phyloP scores from a whole-genome alignment of 202 grass and related monocot genomes.

The Cymbopogon flexuosus region DNA sequence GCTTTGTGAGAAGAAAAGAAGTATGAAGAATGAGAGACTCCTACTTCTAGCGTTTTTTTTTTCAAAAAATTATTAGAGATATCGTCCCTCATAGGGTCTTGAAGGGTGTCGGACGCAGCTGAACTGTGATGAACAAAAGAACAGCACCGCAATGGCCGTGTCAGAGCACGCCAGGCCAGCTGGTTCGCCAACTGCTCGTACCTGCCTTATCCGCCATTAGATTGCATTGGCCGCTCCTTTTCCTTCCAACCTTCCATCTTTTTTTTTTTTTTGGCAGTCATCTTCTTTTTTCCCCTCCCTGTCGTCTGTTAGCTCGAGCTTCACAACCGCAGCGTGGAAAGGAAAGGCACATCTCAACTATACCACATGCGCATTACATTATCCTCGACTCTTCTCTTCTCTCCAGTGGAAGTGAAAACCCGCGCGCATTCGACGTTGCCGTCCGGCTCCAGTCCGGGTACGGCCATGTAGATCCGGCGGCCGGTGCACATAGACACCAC shows the following conservation, averaged over 20 bases:
- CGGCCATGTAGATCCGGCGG: too few relatives aligned
- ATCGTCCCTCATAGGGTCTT: too few relatives aligned
- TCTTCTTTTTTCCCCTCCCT: rapidly evolving
- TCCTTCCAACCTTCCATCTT: too few relatives aligned
- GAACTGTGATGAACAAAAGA: neutral
- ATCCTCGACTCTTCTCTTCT: neutral
- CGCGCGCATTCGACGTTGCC: too few relatives aligned
- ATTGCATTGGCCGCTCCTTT: neutral
- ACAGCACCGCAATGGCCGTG: too few relatives aligned
- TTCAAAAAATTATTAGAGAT: too few relatives aligned
- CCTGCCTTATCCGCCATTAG: neutral
- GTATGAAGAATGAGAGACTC: too few relatives aligned
- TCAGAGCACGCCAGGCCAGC: neutral
- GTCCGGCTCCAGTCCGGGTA: too few relatives aligned
- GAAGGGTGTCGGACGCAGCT: neutral
- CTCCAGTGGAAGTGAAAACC: neutral
- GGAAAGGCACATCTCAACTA: neutral
- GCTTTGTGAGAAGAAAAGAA: too few relatives aligned
- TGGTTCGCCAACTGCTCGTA: neutral
- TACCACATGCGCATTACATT: neutral
- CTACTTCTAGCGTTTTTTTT: too few relatives aligned
- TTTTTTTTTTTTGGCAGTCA: neutral
- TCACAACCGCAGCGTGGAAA: neutral
- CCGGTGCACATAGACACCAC: neutral
- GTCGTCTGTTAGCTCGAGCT: neutral